Conservation (phyloP, 2,329 filamentous ascomycete species). For the Akanthomyces muscarius region DNA sequence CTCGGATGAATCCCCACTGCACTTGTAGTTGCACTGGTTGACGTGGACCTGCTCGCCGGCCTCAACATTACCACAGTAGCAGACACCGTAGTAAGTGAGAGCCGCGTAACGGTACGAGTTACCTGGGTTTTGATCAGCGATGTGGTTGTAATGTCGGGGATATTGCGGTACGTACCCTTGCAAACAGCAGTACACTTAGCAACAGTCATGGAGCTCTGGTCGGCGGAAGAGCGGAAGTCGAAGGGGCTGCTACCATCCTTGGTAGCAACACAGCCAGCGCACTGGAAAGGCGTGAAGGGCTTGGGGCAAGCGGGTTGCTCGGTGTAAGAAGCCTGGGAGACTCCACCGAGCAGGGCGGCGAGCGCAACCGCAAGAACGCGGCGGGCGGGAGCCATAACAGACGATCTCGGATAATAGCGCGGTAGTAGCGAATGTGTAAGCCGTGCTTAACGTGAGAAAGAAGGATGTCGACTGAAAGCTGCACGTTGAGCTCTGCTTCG, state of each 20-base stretch:
- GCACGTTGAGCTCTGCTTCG: conserved; percentile 1
- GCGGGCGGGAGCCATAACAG: conserved; percentile 13
- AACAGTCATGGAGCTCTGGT: conserved; percentile 41
- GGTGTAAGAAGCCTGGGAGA: conserved; percentile 11
- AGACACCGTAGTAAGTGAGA: conserved; percentile 48
- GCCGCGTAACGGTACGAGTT: conserved; percentile 50
- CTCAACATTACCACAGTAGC: conserved; percentile 50
- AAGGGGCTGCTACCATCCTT: conserved; percentile 36
- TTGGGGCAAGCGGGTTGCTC: conserved; percentile 40
- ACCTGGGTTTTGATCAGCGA: conserved; percentile 25
- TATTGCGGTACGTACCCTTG: conserved; percentile 37
- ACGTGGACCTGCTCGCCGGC: conserved; percentile 47
- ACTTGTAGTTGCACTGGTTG: conserved; percentile 55
- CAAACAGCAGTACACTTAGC: conserved; percentile 46
- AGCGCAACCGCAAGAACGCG: conserved; percentile 12
- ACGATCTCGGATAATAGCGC: neutral
- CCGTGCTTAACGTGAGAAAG: conserved; percentile 2
- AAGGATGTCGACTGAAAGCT: neutral
- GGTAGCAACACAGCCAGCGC: conserved; percentile 41
- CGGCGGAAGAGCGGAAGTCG: conserved; percentile 37
- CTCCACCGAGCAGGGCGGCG: conserved; percentile 28
- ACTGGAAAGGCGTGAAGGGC: conserved; percentile 44
- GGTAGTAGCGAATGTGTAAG: conserved; percentile 1
- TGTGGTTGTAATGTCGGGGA: neutral
- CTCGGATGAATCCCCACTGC: conserved; percentile 43